Conservation (phyloP, 78 protist genomes). For the Dictyostelium purpureum region DNA sequence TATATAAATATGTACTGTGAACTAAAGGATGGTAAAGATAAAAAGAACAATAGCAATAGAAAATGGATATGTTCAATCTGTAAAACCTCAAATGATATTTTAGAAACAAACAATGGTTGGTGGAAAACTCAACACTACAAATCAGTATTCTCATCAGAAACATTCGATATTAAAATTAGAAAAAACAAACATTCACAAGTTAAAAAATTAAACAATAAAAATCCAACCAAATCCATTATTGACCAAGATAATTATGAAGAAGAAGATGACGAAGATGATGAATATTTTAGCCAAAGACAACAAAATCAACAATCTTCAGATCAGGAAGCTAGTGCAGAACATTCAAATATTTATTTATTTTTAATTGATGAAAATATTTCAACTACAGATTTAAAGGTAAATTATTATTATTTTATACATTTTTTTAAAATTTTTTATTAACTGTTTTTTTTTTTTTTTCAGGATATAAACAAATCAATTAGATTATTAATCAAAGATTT, state of each 20-base stretch:
- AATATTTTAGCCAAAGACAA: neutral
- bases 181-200: neutral
- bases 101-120: conserved; percentile 53
- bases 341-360: conserved; percentile 11
- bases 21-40: neutral
- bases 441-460: too few species aligned
- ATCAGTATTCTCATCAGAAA: conserved; percentile 16
- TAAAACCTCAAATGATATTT: neutral
- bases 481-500: neutral
- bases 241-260: neutral
- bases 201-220: too few species aligned
- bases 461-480: conserved; percentile 14
- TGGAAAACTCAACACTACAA: conserved; percentile 44
- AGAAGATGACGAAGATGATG: neutral
- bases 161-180: conserved; percentile 29
- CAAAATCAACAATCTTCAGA: neutral
- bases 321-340: neutral
- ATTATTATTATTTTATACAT: neutral
- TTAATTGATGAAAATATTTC: conserved; percentile 56
- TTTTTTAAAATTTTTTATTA: neutral
- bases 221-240: too few species aligned
- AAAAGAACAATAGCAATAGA: neutral
- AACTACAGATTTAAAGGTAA: conserved; percentile 3
- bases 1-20: conserved; percentile 49
- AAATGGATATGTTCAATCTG: conserved; percentile 64